Base-by-base conservation (phyloP, 2,329 filamentous ascomycete genomes). In the Claviceps pazoutovae region DNA sequence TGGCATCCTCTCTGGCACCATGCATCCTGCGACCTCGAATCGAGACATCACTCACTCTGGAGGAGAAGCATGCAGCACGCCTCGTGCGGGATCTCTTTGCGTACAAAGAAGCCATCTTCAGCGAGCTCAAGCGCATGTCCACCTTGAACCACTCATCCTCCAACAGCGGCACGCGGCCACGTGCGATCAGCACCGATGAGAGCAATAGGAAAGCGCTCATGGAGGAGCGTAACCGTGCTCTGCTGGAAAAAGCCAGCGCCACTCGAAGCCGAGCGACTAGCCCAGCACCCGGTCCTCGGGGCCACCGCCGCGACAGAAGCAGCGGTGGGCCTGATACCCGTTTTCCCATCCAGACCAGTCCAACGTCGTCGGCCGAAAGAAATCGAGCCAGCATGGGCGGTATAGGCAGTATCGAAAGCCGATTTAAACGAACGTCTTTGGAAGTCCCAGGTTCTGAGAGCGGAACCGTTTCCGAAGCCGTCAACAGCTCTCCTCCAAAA, bases 91-190 rank as follows among this genome's bases (percentile, higher is more conserved):
- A 98, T 64, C 76, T 98, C 13, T 93, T 98, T 62, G 79, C 85
- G 7, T 85, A 97, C 73, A 98, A 98, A 68, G 88, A 95, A 55
- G 79, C 86, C 55, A 95, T 98, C 63, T 98, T 98, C 67, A 87
- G 84, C 57, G 93, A 96, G 66, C 76, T 98, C 56, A 98, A 98
- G 74, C 89, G 93, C 59, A 86, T 89, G 64, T 88, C 84, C 44
- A 79, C 79, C 9, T 74, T 86, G 17, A 80, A 76, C 13, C 80
- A 85, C 60, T 78, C 78, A n/a, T 73, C 75, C 44, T 83, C 83
- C 1, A 64, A 75, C 34, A 64, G 61, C 45, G 70, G 68, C 56
- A 77, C 74, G 59, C 82, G 88, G 43, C 85, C 87, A 23, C 84
- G 93, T 47, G 90, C 90, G 34, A 87, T 96, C 62, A 94, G 88